Conservation (phyloP, 805 yeast genomes). For the Candida rishiriensis region DNA sequence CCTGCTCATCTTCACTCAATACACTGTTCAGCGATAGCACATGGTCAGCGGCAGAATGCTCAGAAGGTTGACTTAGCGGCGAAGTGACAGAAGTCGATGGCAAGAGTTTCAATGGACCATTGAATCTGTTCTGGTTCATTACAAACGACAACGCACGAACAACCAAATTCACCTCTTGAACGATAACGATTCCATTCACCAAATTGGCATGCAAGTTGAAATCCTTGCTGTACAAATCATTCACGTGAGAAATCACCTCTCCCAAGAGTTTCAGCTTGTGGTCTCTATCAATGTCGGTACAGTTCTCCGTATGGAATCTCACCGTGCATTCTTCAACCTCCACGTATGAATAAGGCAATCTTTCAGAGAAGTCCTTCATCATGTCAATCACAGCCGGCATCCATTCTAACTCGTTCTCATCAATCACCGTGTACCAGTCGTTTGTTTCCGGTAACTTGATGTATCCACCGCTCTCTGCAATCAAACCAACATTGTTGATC, state of each 20-base stretch:
- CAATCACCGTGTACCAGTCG: slow-evolving; percentile 61
- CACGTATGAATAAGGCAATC: slow-evolving; percentile 74
- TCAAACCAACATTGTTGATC: slow-evolving; percentile 66
- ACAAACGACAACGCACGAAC: slow-evolving; percentile 53
- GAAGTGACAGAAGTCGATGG: slow-evolving; percentile 21
- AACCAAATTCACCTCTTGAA: slow-evolving; percentile 61
- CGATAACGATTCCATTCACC: slow-evolving; percentile 62
- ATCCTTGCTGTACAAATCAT: slow-evolving; percentile 60
- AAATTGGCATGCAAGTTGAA: slow-evolving; percentile 71
- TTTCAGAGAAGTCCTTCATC: slow-evolving; percentile 58
- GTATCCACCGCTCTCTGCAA: slow-evolving; percentile 89
- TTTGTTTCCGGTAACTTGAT: slow-evolving; percentile 49
- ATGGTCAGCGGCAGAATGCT: slow-evolving; percentile 9
- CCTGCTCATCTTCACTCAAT: no score
- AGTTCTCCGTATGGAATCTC: slow-evolving; percentile 68
- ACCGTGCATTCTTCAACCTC: slow-evolving; percentile 74
- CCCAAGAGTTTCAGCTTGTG: slow-evolving; percentile 70
- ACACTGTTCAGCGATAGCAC: slow-evolving; percentile 1
- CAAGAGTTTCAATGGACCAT: slow-evolving; percentile 12
- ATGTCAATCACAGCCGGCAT: slow-evolving; percentile 51
- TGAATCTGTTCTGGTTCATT: slow-evolving; percentile 28
- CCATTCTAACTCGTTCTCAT: slow-evolving; percentile 55
- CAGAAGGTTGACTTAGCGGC: slow-evolving; percentile 11
- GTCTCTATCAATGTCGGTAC: slow-evolving; percentile 55
- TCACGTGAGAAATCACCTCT: slow-evolving; percentile 79